These are phyloP conservation scores for Populus deltoides DNA, from an alignment of 345 rosid genomes.

Conservation along the genomic window DNA sequence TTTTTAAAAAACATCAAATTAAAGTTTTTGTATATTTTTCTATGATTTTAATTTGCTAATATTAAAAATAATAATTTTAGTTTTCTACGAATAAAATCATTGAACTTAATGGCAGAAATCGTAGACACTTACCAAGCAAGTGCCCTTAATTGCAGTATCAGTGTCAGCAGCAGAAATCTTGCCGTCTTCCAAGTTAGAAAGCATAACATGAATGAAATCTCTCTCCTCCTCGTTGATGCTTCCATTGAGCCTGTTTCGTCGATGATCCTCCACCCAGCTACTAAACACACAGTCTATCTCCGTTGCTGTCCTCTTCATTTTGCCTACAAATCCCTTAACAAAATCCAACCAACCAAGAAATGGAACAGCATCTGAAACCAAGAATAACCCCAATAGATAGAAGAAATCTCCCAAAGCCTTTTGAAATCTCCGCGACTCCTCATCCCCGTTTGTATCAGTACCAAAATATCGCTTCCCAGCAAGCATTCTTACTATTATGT, in stretches of 20 bases:
- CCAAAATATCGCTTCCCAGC: conserved; percentile 27
- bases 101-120: neutral
- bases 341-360: conserved; percentile 35
- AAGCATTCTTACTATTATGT: conserved; percentile 27
- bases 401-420: conserved; percentile 26
- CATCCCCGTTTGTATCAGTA: neutral
- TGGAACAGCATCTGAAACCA: conserved; percentile 33
- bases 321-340: conserved; percentile 19
- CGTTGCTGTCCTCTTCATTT: conserved; percentile 33
- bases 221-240: conserved; percentile 12
- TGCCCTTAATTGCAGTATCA: conserved; percentile 20
- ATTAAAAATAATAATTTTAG: neutral
- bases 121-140: conserved; percentile 22
- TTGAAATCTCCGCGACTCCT: conserved; percentile 17
- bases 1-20: too few relatives aligned
- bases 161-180: conserved; percentile 1
- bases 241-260: conserved; percentile 16
- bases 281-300: conserved; percentile 41
- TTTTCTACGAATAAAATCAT: too few relatives aligned
- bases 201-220: conserved; percentile 32
- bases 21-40: too few relatives aligned
- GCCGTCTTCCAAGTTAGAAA: conserved; percentile 17
- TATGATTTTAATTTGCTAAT: too few relatives aligned
- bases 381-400: conserved; percentile 9
- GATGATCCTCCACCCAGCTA: conserved; percentile 41